Evolutionary conservation across 225 moss, liverwort and hornwort species (phyloP), one percentile per base, ranked within the genome.

Genomic region (Polytrichum formosum): DNA sequence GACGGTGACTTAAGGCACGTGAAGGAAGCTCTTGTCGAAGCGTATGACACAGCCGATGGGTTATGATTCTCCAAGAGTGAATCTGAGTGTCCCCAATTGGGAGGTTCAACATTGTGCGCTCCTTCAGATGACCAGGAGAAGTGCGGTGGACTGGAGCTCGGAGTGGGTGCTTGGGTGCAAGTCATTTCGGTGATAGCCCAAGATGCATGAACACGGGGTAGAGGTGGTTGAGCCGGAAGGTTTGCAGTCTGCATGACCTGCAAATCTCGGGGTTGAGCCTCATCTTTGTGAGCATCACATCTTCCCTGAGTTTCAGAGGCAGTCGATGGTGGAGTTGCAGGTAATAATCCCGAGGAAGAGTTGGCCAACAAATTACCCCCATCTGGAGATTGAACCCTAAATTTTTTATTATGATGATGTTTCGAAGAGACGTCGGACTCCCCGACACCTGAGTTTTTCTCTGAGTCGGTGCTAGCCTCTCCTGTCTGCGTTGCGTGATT

Each of bases 111-210:
- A n/a, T 56, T 55, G 64, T 65, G 76, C 63, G 58, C 25, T 22
- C 68, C 56, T 68, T 78, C 78, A 59, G 70, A 74, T 6, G 74
- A 70, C 74, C 73, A 74, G 26, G 77, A 78, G 63, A 73, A 64
- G 46, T 31, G 68, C 55, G 73, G 54, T 26, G 70, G 58, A 70
- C 54, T 74, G 28, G 78, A 74, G 70, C 69, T 65, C 18, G 66
- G 73, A 28, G 28, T 58, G 54, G 28, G 78, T 55, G 72, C 66
- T 68, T 46, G 78, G 56, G 72, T 67, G 31, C 77, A 67, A 19
- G 63, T 73, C 73, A 78, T 30, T 68, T 78, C 69, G 29, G 68
- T 73, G 62, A 59, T 56, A 37, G 73, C 67, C 78, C 78, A 58
- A 28, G 73, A 63, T 73, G 46, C 64, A 60, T 68, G 69, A 53